Evolutionary conservation across 768 basidiomycete species (phyloP).

Genomic region (Mycena rosella): DNA sequence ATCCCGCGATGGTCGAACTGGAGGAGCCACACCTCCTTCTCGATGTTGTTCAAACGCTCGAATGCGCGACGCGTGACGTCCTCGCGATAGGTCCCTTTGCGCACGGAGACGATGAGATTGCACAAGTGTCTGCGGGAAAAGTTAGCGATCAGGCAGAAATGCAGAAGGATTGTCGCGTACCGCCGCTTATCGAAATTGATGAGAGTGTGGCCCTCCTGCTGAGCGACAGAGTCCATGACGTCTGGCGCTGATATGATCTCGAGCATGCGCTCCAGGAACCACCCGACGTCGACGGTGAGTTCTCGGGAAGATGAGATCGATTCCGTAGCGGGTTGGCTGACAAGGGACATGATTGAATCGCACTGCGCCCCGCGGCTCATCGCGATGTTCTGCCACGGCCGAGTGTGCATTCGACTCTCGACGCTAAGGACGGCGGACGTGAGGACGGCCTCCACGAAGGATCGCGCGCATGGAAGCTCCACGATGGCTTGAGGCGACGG

Average conservation of each 20-base stretch:
- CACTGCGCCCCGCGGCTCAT: slow-evolving; percentile 68
- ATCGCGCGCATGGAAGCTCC: slow-evolving; percentile 77
- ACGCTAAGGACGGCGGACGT: slow-evolving; percentile 82
- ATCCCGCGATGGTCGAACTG: slow-evolving; percentile 81
- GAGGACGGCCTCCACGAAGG: slow-evolving; percentile 84
- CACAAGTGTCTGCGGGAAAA: slow-evolving; percentile 67
- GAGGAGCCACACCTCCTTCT: slow-evolving; percentile 70
- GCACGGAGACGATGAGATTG: slow-evolving; percentile 66
- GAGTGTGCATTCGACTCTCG: slow-evolving; percentile 81
- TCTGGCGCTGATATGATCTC: slow-evolving; percentile 85
- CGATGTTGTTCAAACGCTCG: slow-evolving; percentile 81
- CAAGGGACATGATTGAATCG: slow-evolving; percentile 70
- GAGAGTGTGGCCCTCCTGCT: slow-evolving; percentile 68
- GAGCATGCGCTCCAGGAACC: slow-evolving; percentile 85
- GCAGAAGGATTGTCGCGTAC: slow-evolving; percentile 51
- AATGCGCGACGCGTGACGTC: slow-evolving; percentile 76
- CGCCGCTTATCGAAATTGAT: slow-evolving; percentile 89
- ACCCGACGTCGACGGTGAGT: slow-evolving; percentile 82
- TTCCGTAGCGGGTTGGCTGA: slow-evolving; percentile 64
- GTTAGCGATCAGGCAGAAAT: not conserved
- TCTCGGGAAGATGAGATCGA: slow-evolving; percentile 60
- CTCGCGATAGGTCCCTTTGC: slow-evolving; percentile 61
- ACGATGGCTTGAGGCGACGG: slow-evolving; percentile 51
- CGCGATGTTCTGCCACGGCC: slow-evolving; percentile 85
- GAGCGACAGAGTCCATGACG: slow-evolving; percentile 62